Evolutionary conservation across 1,284 basidiomycete species (phyloP).

Genomic region (Cystobasidiaceae sp.): DNA sequence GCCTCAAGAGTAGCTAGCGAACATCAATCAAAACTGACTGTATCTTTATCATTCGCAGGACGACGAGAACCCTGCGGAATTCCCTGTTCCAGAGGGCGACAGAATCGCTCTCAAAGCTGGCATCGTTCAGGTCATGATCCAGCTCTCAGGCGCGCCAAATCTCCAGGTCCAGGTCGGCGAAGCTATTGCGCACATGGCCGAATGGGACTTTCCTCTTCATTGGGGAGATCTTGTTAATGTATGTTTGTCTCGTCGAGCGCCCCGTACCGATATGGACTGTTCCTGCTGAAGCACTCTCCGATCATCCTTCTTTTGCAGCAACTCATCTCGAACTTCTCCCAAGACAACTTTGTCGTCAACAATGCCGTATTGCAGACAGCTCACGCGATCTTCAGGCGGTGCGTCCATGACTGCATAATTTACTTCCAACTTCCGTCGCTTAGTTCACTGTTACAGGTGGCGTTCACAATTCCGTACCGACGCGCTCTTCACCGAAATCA

Average conservation of each 20-base stretch:
- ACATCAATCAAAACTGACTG: not conserved
- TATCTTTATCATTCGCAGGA: slow-evolving; percentile 31
- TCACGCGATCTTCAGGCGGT: slow-evolving; percentile 84
- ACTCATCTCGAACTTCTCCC: slow-evolving; percentile 71
- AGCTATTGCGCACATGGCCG: slow-evolving; percentile 77
- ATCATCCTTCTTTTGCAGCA: too few species aligned
- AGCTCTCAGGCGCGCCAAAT: slow-evolving; percentile 57
- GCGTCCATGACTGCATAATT: not conserved
- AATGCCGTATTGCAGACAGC: slow-evolving; percentile 86
- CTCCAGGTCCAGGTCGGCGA: slow-evolving; percentile 75
- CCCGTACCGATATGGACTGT: too few species aligned
- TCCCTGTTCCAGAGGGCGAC: slow-evolving; percentile 55
- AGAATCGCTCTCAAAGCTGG: slow-evolving; percentile 61
- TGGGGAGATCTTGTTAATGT: slow-evolving; percentile 85
- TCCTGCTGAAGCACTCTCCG: too few species aligned
- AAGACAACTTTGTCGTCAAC: slow-evolving; percentile 75
- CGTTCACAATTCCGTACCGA: slow-evolving; percentile 84
- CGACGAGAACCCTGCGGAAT: slow-evolving; percentile 58
- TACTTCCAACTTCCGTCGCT: too few species aligned
- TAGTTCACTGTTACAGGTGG: slow-evolving; percentile 65
- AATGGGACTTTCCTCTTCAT: slow-evolving; percentile 74
- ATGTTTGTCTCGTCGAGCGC: slow-evolving; percentile 49
- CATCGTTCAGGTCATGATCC: slow-evolving; percentile 76
- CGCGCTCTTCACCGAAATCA: slow-evolving; percentile 83
- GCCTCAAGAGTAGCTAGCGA: too few species aligned